Percentiles rank a stretch among this genome's conserved stretches.
Evolutionary conservation across 495 filamentous ascomycete genomes (phyloP).

Genomic region (Peziza echinospora): DNA sequence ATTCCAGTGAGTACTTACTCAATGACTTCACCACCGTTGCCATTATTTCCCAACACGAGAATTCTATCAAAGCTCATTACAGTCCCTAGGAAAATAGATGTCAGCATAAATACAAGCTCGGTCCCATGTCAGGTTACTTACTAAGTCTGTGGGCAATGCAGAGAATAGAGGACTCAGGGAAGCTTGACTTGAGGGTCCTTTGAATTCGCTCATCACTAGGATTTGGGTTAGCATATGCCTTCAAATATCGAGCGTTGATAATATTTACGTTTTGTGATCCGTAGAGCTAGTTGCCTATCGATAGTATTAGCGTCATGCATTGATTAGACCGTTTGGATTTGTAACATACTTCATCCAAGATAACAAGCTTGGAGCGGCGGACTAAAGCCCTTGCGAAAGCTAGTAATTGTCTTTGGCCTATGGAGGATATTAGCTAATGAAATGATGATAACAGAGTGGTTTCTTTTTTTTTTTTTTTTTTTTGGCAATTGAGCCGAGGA

Average conservation of each 20-base stretch:
- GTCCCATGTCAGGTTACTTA: neutral
- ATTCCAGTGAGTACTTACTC: conserved; percentile 3
- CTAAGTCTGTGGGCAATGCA: conserved; percentile 13
- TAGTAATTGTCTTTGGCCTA: conserved; percentile 14
- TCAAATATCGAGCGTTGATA: neutral
- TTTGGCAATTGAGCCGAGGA: neutral
- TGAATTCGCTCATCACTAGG: conserved; percentile 14
- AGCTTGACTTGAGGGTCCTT: conserved; percentile 7
- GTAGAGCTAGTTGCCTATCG: conserved; percentile 13
- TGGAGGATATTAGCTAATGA: neutral
- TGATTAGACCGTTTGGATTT: neutral
- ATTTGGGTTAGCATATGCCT: neutral
- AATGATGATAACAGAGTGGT: neutral
- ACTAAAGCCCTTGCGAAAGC: conserved; percentile 15
- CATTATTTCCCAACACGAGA: conserved; percentile 14
- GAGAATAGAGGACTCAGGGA: conserved; percentile 13
- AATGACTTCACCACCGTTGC: conserved; percentile 13
- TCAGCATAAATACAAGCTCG: too few species aligned
- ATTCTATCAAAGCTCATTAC: conserved; percentile 14
- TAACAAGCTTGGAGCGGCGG: conserved; percentile 13
- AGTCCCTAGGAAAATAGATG: conserved; percentile 2
- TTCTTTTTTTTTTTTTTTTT: too few species aligned
- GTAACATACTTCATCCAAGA: conserved; percentile 12
- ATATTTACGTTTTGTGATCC: conserved; percentile 9
- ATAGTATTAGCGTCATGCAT: neutral